phyloP scores from a whole-genome alignment of 2,329 filamentous ascomycete genomes.

The Fusarium armeniacum region DNA sequence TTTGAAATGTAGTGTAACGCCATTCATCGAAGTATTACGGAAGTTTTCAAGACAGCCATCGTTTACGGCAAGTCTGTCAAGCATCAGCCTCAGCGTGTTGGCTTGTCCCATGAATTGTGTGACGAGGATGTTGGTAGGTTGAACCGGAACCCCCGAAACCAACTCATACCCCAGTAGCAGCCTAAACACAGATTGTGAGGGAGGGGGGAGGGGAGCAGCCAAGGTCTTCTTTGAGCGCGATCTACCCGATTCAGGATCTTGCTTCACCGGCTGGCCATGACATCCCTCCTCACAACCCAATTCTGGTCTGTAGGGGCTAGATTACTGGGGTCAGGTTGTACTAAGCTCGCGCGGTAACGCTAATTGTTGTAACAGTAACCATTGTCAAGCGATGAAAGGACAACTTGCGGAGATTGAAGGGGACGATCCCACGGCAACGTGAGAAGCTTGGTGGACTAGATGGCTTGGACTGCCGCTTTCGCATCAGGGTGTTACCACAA shows the following conservation, averaged over 20 bases:
- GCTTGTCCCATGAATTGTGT: constrained; percentile 88
- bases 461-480: constrained; percentile 42
- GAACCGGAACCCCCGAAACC: constrained; percentile 23
- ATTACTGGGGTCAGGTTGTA: constrained; percentile 27
- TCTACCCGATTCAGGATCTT: constrained; percentile 45
- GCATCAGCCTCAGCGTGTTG: constrained; percentile 97
- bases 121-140: constrained; percentile 96
- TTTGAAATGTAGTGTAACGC: constrained; percentile 82
- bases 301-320: constrained; percentile 30
- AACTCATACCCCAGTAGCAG: constrained; percentile 27
- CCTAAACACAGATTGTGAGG: constrained; percentile 27
- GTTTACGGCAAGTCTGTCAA: constrained; percentile 99
- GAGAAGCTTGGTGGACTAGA: constrained; percentile 39
- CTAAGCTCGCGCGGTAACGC: constrained; percentile 37
- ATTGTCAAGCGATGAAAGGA: constrained; percentile 79
- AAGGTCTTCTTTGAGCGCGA: constrained; percentile 36
- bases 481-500: constrained; percentile 42
- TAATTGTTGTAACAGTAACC: constrained; percentile 55
- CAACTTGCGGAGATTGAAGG: constrained; percentile 44
- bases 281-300: constrained; percentile 30
- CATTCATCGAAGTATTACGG: constrained; percentile 95
- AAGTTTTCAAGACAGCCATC: constrained; percentile 94
- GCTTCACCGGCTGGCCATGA: constrained; percentile 35
- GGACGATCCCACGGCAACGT: constrained; percentile 38
- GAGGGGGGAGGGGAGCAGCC: constrained; percentile 22